Base-by-base conservation (phyloP, 208 protist species). In the Balamuthia mandrillaris region DNA sequence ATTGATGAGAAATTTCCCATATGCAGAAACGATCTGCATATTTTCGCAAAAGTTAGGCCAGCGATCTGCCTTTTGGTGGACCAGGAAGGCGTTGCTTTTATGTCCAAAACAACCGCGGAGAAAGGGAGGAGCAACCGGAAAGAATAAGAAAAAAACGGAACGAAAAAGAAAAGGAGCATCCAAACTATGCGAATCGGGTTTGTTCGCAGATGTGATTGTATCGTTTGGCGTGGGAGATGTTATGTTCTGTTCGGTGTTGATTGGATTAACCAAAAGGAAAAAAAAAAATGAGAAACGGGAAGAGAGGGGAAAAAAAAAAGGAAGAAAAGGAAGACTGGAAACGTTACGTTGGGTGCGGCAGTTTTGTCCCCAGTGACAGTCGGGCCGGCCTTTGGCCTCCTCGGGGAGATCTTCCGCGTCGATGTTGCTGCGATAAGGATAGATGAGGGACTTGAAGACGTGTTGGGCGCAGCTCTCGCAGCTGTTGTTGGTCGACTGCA, bases 361-460 rank as follows among this genome's bases (percentile, higher is more conserved):
- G 70, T 79, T 79, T 9, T 35, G 41, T 3, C 70, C 70, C 70
- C 70, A 79, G 70, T 79, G 70, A 35, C 70, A 79, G 44, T 79
- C 70, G 21, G 70, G 70, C 1, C 70, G 41, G 14, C 44, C 49
- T 1, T 37, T 79, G 45, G 56, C 70, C n/a, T 37, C 49, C 21
- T 24, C 37, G 35, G 70, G 70, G 1, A 79, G n/a, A 1, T 79
- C 70, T n/a, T 47, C 70, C 21, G 41, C 27, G 5, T 37, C 24
- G 31, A 79, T 56, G 42, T 56, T 79, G 10, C 27, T 31, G 24
- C 70, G 49, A 35, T 51, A 39, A 14, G 66, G 47, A 21, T 60
- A 51, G 70, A 58, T 24, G 2, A 79, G 27, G 47, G 21, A 44
- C 12, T 51, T 27, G 70, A 79, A 79, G 1, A 35, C 70, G 42